A percentile compares a stretch with the other conserved stretches of the same genome.
These are phyloP conservation scores for Hypomyces rosellus DNA, from an alignment of 2,329 filamentous ascomycete genomes.

Conservation along the genomic window DNA sequence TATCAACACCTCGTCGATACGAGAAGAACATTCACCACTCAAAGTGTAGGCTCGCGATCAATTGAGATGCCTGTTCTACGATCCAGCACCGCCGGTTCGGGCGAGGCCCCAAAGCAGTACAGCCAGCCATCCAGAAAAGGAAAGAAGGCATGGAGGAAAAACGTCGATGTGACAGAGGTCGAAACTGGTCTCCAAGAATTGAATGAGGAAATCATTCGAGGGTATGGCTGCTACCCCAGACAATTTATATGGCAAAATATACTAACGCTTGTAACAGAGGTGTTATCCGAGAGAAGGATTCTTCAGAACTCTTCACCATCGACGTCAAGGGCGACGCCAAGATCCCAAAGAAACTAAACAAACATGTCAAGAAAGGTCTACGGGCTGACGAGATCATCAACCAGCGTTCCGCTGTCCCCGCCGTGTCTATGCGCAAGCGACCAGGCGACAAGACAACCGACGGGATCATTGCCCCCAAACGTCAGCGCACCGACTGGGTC, in stretches of 20 bases:
- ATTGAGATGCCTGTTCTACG: conserved; percentile 49
- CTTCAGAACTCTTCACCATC: conserved; percentile 77
- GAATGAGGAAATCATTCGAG: conserved; percentile 85
- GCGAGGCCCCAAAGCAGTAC: conserved; percentile 67
- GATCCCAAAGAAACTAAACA: conserved; percentile 57
- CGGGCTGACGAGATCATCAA: conserved; percentile 90
- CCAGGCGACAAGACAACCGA: conserved; percentile 62
- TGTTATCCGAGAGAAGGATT: conserved; percentile 74
- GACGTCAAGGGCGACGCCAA: conserved; percentile 67
- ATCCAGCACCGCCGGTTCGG: conserved; percentile 38
- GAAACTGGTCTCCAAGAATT: conserved; percentile 75
- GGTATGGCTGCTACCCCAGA: conserved; percentile 45
- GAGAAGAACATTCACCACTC: no score
- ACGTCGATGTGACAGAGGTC: conserved; percentile 87
- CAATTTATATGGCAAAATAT: not conserved
- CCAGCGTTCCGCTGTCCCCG: conserved; percentile 72
- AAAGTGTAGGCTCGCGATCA: not conserved
- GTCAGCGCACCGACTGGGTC: conserved; percentile 70
- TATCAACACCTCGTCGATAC: not conserved
- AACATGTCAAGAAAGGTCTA: conserved; percentile 67
- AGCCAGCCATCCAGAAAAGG: conserved; percentile 91
- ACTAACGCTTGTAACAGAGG: conserved; percentile 50
- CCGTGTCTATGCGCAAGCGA: conserved; percentile 74
- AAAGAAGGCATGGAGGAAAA: conserved; percentile 98
- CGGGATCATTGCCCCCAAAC: conserved; percentile 68